phyloP scores from a whole-genome alignment of 257 asterid genomes.

The Leonotis leonurus region DNA sequence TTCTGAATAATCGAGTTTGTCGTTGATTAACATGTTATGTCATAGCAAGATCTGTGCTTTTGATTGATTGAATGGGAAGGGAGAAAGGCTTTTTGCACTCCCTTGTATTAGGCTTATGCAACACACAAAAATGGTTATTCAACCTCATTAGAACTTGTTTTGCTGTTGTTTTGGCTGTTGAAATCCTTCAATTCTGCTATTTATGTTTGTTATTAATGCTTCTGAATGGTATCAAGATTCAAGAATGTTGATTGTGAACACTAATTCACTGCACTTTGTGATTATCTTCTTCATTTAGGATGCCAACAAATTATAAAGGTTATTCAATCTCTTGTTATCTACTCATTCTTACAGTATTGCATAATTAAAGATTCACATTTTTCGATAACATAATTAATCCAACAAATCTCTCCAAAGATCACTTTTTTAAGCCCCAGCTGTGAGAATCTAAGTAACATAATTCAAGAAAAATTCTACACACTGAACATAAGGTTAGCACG shows the following conservation, averaged over 20 bases:
- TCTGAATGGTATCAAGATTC: neutral
- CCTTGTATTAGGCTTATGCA: slow-evolving; percentile 12
- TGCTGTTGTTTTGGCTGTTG: slow-evolving; percentile 4
- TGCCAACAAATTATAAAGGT: no score
- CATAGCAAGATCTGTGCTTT: neutral
- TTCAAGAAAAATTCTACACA: no score
- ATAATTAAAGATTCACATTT: no score
- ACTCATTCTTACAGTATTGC: no score
- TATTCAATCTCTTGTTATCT: no score
- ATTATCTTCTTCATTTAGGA: no score
- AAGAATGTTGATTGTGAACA: neutral
- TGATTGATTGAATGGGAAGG: slow-evolving; percentile 5
- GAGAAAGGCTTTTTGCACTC: slow-evolving; percentile 10
- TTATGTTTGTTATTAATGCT: neutral
- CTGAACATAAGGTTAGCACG: no score
- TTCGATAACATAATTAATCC: no score
- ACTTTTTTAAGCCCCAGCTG: no score
- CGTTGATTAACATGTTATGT: neutral
- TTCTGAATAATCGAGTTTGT: neutral
- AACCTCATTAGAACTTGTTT: neutral
- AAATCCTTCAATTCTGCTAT: neutral
- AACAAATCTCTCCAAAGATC: no score
- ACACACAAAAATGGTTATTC: no score
- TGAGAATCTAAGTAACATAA: no score
- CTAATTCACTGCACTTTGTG: neutral